Evolutionary conservation across 192 early-diverging fungal species (phyloP).

Genomic region (Endogone sp.): DNA sequence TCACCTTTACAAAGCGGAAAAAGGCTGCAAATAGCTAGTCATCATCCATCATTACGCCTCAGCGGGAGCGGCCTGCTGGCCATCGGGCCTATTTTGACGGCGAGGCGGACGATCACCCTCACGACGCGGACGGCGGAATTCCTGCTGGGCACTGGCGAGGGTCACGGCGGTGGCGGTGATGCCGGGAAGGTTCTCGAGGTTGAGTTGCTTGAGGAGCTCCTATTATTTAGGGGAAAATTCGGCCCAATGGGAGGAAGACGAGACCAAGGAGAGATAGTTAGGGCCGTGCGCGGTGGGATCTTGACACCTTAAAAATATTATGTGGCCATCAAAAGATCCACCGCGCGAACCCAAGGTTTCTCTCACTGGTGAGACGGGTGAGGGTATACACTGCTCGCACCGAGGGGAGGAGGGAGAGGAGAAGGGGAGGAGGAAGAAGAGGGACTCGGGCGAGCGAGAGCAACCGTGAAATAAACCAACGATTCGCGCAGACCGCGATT

Average conservation of each 20-base stretch:
- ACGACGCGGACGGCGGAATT: conserved; percentile 29
- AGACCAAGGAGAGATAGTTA: conserved; percentile 4
- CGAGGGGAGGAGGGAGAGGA: no score
- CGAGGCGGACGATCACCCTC: conserved; percentile 16
- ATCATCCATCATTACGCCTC: no score
- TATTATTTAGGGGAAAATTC: conserved; percentile 48
- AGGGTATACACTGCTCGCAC: no score
- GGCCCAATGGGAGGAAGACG: background rate
- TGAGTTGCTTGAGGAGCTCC: conserved; percentile 96
- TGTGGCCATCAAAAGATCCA: no score
- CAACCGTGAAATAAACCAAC: conserved; percentile 7
- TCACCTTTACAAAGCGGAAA: no score
- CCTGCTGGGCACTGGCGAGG: conserved; percentile 17
- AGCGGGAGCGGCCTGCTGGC: no score
- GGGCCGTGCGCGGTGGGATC: conserved; percentile 21
- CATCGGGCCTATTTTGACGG: no score
- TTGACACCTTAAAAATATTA: conserved; percentile 25
- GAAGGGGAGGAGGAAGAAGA: no score
- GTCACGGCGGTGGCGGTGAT: conserved; percentile 62
- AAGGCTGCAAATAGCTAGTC: no score
- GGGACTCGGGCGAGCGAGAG: conserved; percentile 33
- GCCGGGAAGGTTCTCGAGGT: conserved; percentile 90
- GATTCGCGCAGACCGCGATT: background rate
- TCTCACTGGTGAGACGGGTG: no score
- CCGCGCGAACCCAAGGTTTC: no score